Conservation (phyloP, 768 basidiomycete species). For the Mycena latifolia region DNA sequence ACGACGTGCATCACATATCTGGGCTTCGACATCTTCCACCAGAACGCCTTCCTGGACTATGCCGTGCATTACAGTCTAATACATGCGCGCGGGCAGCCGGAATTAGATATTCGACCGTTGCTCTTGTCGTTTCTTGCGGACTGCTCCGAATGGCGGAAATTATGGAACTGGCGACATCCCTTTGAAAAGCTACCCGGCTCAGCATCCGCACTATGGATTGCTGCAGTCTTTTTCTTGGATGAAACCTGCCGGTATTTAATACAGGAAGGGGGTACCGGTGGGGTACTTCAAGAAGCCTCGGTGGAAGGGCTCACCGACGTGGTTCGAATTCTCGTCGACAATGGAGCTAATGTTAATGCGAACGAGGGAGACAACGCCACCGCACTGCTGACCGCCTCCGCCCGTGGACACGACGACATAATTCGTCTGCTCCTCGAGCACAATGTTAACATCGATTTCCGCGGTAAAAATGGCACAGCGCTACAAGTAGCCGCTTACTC, state of each 20-base stretch:
- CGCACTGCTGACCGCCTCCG: too few species aligned
- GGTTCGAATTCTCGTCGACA: neutral
- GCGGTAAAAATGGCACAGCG: too few species aligned
- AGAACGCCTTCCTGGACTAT: neutral
- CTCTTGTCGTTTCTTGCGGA: neutral
- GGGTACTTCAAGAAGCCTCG: neutral
- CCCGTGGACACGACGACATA: too few species aligned
- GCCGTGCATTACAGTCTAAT: neutral
- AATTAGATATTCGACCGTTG: neutral
- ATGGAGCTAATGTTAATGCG: neutral
- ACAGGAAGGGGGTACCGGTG: neutral
- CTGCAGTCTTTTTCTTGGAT: neutral
- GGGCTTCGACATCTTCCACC: neutral
- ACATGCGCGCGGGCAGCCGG: constrained; percentile 11
- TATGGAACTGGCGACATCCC: neutral
- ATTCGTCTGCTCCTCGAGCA: too few species aligned
- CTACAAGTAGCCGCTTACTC: too few species aligned
- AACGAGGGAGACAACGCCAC: neutral
- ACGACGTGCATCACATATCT: constrained; percentile 10
- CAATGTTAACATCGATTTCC: too few species aligned
- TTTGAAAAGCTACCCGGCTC: neutral
- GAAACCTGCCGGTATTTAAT: neutral
- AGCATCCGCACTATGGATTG: neutral
- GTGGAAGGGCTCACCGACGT: neutral
- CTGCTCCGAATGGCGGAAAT: neutral